phyloP scores from a whole-genome alignment of 1,284 basidiomycete species.

The Naganishia albida region DNA sequence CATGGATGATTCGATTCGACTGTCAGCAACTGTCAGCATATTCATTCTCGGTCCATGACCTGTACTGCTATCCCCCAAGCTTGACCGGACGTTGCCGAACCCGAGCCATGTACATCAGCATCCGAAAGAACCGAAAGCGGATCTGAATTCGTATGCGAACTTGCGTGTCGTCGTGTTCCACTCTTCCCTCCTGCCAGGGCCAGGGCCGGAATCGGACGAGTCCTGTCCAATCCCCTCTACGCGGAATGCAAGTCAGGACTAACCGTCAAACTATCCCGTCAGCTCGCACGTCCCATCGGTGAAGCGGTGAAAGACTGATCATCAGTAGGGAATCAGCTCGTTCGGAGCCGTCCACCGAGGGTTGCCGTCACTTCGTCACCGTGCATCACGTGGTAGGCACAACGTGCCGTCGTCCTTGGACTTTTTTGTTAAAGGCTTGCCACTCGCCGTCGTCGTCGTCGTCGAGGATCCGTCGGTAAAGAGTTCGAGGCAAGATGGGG shows the following conservation, averaged over 20 bases:
- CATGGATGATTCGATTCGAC: not conserved
- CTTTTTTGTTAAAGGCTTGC: not conserved
- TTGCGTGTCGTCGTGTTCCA: too few species aligned
- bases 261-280: too few species aligned
- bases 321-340: not conserved
- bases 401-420: not conserved
- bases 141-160: not conserved
- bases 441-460: not conserved
- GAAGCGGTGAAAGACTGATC: not conserved
- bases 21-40: slow-evolving; percentile 16
- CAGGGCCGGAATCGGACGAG: too few species aligned
- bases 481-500: slow-evolving; percentile 22
- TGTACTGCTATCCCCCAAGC: too few species aligned
- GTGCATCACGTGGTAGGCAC: too few species aligned
- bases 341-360: not conserved
- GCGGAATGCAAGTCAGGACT: too few species aligned
- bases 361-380: too few species aligned
- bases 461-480: not conserved
- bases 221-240: too few species aligned
- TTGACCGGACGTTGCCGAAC: not conserved
- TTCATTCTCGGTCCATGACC: not conserved
- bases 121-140: not conserved
- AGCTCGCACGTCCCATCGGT: too few species aligned
- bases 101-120: not conserved
- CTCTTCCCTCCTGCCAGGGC: too few species aligned